Evolutionary conservation across 2,329 filamentous ascomycete genomes (phyloP).

Genomic region (Fusarium continuum): DNA sequence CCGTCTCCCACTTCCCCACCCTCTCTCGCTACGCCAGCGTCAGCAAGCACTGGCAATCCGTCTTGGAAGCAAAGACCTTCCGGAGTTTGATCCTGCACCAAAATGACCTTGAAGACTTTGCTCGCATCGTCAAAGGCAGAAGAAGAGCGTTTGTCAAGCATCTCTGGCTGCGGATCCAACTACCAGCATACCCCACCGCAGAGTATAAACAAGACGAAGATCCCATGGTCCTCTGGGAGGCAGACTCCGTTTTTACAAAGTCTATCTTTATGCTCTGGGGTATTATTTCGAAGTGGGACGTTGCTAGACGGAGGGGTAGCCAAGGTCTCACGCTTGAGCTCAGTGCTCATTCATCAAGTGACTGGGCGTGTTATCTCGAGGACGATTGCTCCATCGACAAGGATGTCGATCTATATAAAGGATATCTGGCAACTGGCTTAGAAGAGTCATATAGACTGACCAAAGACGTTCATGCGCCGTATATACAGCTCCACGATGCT

Average conservation of each 20-base stretch:
- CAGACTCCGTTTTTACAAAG: neutral
- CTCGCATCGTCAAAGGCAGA: neutral
- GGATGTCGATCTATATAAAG: neutral
- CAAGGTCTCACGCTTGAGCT: constrained; percentile 7
- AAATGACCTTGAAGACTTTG: neutral
- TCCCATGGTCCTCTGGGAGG: neutral
- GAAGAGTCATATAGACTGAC: neutral
- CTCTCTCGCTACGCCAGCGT: neutral
- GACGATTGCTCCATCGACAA: neutral
- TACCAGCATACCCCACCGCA: neutral
- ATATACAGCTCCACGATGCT: neutral
- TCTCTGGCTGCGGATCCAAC: constrained; percentile 1
- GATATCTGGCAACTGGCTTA: neutral
- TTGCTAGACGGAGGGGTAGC: neutral
- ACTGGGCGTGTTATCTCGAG: neutral
- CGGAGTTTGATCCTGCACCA: neutral
- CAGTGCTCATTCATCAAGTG: neutral
- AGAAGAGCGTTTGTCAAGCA: constrained; percentile 1
- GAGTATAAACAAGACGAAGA: neutral
- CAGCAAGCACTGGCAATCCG: constrained; percentile 1
- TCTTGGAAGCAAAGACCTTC: constrained; percentile 17
- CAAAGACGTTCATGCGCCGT: neutral
- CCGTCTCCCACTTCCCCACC: neutral
- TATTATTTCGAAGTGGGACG: neutral
- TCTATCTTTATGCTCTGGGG: constrained; percentile 1